Evolutionary conservation across 2,329 filamentous ascomycete genomes (phyloP), one percentile per base, ranked within the genome.

Genomic region (Hymenotorrendiella dingleyae): DNA sequence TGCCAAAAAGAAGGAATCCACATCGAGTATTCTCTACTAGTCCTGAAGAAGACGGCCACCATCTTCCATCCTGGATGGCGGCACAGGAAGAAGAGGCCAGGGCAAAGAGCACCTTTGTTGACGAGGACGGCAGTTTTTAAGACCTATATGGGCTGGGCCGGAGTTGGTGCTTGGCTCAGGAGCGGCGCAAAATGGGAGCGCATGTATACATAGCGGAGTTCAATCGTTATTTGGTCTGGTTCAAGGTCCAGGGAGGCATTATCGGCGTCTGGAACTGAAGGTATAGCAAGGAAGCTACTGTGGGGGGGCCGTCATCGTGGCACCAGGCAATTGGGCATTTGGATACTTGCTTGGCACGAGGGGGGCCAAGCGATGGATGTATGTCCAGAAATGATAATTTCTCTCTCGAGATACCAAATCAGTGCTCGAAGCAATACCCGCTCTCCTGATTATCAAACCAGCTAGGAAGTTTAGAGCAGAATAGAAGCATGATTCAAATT

Each of bases 71-170:
- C 16, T 62, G 61, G 61, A 46, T 61, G 30, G 52, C 56, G 17
- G 61, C 61, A 10, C 58, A 62, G 42, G 62, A 64, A 43, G 56
- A 63, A 39, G 60, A 63, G 36, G 57, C 58, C 6, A 54, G 61
- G 37, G 47, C 54, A 6, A 60, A 55, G 45, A 63, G 54, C 35
- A 54, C 50, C 16, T 59, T 58, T 34, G 51, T 59, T n/a, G 55
- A 61, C 30, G 60, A 63, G 29, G 59, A 60, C 47, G 42, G 35
- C 6, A 47, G 47, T 14, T 30, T 46, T 11, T 40, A 20, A 19
- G 35, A 23, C 5, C 19, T 20, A 38, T 38, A n/a, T n/a, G n/a
- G n/a, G n/a, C n/a, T n/a, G n/a, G n/a, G n/a, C n/a, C n/a, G n/a
- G n/a, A n/a, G n/a, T 33, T 19, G 30, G 17, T 19, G 29, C 16